phyloP scores from a whole-genome alignment of 108 stramenopile genomes.

The Cylindrotheca closterium region DNA sequence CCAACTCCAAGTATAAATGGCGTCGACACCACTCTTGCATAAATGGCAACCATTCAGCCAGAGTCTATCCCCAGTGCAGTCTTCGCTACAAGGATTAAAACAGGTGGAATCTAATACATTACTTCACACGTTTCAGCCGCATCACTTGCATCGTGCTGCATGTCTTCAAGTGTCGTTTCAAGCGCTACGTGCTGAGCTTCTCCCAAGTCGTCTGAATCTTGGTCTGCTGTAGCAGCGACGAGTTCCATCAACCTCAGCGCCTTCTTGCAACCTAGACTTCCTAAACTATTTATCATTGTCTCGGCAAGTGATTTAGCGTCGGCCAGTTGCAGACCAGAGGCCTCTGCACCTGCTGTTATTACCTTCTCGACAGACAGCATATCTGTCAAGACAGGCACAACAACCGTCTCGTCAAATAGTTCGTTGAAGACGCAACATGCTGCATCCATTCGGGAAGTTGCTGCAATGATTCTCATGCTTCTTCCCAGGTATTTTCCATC shows the following conservation, averaged over 20 bases:
- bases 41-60: no score
- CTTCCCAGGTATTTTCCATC: constrained; percentile 24
- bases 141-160: not conserved
- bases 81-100: no score
- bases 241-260: constrained; percentile 64
- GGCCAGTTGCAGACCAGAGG: constrained; percentile 16
- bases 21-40: no score
- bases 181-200: not conserved
- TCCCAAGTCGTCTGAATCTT: not conserved
- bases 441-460: constrained; percentile 68
- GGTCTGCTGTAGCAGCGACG: constrained; percentile 19
- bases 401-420: constrained; percentile 72
- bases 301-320: constrained; percentile 46
- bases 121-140: not conserved
- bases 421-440: constrained; percentile 61
- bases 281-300: constrained; percentile 38
- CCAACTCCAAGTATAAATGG: no score
- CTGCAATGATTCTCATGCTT: constrained; percentile 60
- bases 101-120: no score
- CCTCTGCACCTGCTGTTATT: constrained; percentile 40
- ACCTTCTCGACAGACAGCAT: constrained; percentile 43
- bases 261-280: constrained; percentile 68
- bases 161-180: not conserved
- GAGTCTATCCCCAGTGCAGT: no score
- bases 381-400: constrained; percentile 59